Conservation (phyloP, 345 rosid genomes). For the Citrus reticulata region DNA sequence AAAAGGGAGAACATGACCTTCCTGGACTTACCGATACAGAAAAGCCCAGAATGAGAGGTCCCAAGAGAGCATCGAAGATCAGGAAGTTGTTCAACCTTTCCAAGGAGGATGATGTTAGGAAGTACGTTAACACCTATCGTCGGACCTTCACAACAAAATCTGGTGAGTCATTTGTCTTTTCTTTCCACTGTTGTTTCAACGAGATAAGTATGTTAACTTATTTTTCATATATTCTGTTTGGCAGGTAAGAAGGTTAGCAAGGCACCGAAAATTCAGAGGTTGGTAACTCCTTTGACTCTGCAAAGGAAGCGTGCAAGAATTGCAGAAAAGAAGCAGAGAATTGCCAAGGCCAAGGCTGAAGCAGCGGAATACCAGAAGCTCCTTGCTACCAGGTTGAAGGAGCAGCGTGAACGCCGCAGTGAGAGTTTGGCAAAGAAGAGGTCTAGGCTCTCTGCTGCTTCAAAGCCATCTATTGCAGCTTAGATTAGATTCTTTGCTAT, state of each 20-base stretch:
- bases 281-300: constrained; percentile 83
- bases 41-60: constrained; percentile 95
- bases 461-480: constrained; percentile 62
- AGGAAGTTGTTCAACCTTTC: constrained; percentile 77
- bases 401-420: constrained; percentile 80
- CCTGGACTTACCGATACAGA: constrained; percentile 90
- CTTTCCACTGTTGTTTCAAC: constrained; percentile 5
- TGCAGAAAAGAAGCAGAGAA: constrained; percentile 81
- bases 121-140: constrained; percentile 85
- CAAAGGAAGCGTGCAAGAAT: constrained; percentile 83
- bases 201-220: constrained; percentile 18
- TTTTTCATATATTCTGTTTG: background rate
- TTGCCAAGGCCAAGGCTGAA: constrained; percentile 81
- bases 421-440: constrained; percentile 93
- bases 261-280: constrained; percentile 90
- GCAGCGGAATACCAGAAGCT: constrained; percentile 92
- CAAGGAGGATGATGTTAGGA: constrained; percentile 91
- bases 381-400: constrained; percentile 79
- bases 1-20: constrained; percentile 80
- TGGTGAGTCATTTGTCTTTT: constrained; percentile 31
- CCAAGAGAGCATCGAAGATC: constrained; percentile 92
- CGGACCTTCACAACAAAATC: constrained; percentile 67
- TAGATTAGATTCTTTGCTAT: constrained; percentile 35
- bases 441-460: constrained; percentile 74
- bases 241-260: constrained; percentile 81